Evolutionary conservation across 129 eudicot species (phyloP), one percentile per base, ranked within the genome.

Genomic region (Lactuca sativa): DNA sequence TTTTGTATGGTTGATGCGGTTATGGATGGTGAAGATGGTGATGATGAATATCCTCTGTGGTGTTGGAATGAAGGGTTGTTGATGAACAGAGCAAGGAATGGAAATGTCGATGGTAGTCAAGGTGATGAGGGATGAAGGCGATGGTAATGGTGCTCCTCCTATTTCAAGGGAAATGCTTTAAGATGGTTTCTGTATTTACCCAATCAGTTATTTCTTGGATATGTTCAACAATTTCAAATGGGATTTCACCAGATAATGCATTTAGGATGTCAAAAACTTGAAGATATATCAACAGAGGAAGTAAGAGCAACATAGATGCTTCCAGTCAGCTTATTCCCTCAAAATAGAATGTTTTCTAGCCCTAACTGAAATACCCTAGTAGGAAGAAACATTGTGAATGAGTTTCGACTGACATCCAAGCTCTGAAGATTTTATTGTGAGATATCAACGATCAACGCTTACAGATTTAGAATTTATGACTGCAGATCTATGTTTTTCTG

Each of bases 281-380:
- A 66, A 91, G 82, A 71, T 79, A 69, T 73, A 33, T 66, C 85
- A 18, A 30, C 55, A 36, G 92, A 81, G 1, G 88, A 82, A 40
- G 80, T 58, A 68, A 91, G 43, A 38, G 85, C 84, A 56, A 37
- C 58, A 17, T 74, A 62, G 61, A 88, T 16, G 64, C 81, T 78
- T 48, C 97, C 96, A 64, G 82, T 75, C 51, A 91, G 48, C 77
- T 66, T 84, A 54, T 91, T 91, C 62, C 64, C 90, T 8, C 96
- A 83, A 59, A 91, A 77, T 40, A 76, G 2, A 69, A 86, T 70
- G 30, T 69, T 74, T 74, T 82, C 86, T 30, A 88, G 63, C 73
- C 88, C 96, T 66, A 88, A 73, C 54, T 76, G 82, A 21, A 88
- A 91, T 36, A 84, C 72, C 96, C 97, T 88, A 7, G 82, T 72